These are phyloP conservation scores for Saturnispora dispora DNA, from an alignment of 805 yeast genomes.

Conservation along the genomic window DNA sequence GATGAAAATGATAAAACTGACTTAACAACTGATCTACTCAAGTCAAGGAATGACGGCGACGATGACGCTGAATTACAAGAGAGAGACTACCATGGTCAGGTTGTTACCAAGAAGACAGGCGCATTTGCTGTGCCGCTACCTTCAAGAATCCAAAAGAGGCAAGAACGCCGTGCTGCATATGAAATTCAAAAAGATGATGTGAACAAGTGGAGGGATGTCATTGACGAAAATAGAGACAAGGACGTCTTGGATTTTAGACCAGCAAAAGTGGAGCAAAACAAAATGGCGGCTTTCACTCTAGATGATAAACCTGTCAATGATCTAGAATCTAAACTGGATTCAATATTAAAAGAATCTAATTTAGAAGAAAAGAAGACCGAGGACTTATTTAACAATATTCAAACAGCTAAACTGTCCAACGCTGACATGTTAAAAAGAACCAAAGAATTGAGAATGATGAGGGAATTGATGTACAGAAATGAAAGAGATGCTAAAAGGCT, in stretches of 20 bases:
- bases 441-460: constrained; percentile 78
- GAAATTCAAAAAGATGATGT: constrained; percentile 83
- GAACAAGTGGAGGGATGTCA: constrained; percentile 79
- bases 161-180: constrained; percentile 84
- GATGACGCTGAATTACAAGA: constrained; percentile 22
- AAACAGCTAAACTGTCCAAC: constrained; percentile 67
- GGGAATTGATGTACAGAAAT: constrained; percentile 94
- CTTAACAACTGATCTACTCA: constrained; percentile 38
- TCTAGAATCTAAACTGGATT: constrained; percentile 57
- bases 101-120: constrained; percentile 18
- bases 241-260: constrained; percentile 62
- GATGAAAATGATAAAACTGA: constrained; percentile 15
- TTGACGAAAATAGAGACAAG: constrained; percentile 69
- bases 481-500: constrained; percentile 84
- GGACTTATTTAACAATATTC: constrained; percentile 80
- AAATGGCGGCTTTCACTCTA: constrained; percentile 47
- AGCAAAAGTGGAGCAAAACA: constrained; percentile 44
- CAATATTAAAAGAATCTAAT: constrained; percentile 54
- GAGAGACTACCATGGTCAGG: constrained; percentile 13
- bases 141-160: constrained; percentile 71
- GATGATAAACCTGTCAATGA: constrained; percentile 43
- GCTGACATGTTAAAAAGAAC: constrained; percentile 74
- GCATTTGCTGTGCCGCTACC: constrained; percentile 78
- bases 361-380: constrained; percentile 64
- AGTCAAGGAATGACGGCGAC: constrained; percentile 12